phyloP scores from a whole-genome alignment of 306 rosid species.

The Quercus parvula region DNA sequence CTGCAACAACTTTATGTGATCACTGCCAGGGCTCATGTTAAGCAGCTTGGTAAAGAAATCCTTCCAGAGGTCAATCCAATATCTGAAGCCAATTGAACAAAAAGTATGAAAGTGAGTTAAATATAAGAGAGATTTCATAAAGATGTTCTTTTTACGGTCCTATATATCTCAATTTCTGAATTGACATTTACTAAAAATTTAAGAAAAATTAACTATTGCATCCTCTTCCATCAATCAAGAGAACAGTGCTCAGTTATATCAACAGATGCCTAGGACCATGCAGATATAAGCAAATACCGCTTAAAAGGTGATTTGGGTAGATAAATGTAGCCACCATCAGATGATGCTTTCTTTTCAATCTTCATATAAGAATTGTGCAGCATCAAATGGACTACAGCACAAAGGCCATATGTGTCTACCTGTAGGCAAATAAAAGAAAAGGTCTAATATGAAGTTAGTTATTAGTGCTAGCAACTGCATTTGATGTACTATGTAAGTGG shows the following conservation, averaged over 20 bases:
- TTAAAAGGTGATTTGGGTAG: constrained; percentile 67
- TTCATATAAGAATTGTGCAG: constrained; percentile 79
- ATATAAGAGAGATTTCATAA: constrained; percentile 3
- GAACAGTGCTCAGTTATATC: neutral
- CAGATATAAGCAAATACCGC: constrained; percentile 46
- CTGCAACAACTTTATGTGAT: constrained; percentile 48
- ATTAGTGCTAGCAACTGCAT: constrained; percentile 12
- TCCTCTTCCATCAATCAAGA: constrained; percentile 8
- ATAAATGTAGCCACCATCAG: constrained; percentile 53
- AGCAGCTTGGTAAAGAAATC: constrained; percentile 76
- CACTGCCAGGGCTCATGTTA: constrained; percentile 45
- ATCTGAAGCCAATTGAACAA: constrained; percentile 47
- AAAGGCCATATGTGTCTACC: constrained; percentile 84
- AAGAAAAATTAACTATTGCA: neutral
- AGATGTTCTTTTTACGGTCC: neutral
- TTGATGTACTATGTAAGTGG: constrained; percentile 8
- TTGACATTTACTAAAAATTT: constrained; percentile 8
- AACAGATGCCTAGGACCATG: constrained; percentile 9
- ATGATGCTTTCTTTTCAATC: constrained; percentile 59
- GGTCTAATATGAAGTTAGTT: constrained; percentile 12
- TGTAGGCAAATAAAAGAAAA: constrained; percentile 35
- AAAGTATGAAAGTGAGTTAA: constrained; percentile 13
- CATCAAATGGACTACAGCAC: constrained; percentile 75
- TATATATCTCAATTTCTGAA: neutral
- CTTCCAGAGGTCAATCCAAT: constrained; percentile 93